A percentile compares a stretch with the other conserved stretches of the same genome.
These are phyloP conservation scores for Davidsoniella virescens DNA, from an alignment of 2,329 filamentous ascomycete genomes.

Conservation along the genomic window DNA sequence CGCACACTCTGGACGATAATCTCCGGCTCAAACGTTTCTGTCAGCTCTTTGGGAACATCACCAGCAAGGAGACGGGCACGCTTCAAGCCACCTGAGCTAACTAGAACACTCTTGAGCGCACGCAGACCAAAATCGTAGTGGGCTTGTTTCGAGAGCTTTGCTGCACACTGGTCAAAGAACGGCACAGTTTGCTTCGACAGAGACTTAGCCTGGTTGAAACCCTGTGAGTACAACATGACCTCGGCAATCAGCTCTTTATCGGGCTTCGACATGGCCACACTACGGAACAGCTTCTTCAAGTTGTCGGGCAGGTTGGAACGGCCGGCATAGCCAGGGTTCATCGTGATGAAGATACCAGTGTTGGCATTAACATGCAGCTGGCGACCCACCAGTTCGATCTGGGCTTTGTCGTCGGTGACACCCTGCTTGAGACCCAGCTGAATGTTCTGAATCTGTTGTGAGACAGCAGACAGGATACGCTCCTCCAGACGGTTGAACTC, in stretches of 20 bases:
- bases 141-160: slow-evolving; percentile 77
- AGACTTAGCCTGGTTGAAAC: slow-evolving; percentile 89
- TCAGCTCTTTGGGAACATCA: slow-evolving; percentile 25
- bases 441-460: slow-evolving; percentile 98
- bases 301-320: slow-evolving; percentile 98
- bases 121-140: slow-evolving; percentile 98
- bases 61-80: slow-evolving; percentile 52
- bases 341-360: slow-evolving; percentile 98
- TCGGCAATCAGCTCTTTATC: slow-evolving; percentile 99
- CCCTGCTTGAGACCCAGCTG: slow-evolving; percentile 85
- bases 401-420: slow-evolving; percentile 61
- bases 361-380: slow-evolving; percentile 80
- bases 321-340: slow-evolving; percentile 98
- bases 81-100: slow-evolving; percentile 93
- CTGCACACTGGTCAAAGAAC: slow-evolving; percentile 87
- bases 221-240: slow-evolving; percentile 99
- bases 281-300: slow-evolving; percentile 97
- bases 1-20: slow-evolving; percentile 97
- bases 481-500: slow-evolving; percentile 99
- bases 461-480: slow-evolving; percentile 91
- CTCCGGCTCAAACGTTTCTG: slow-evolving; percentile 57
- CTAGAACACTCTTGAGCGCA: slow-evolving; percentile 93
- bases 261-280: slow-evolving; percentile 98
- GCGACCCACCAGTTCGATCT: slow-evolving; percentile 88
- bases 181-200: slow-evolving; percentile 92